Evolutionary conservation across 805 yeast species (phyloP), one percentile per base, ranked within the genome.

Genomic region (Teunomyces pallodes): DNA sequence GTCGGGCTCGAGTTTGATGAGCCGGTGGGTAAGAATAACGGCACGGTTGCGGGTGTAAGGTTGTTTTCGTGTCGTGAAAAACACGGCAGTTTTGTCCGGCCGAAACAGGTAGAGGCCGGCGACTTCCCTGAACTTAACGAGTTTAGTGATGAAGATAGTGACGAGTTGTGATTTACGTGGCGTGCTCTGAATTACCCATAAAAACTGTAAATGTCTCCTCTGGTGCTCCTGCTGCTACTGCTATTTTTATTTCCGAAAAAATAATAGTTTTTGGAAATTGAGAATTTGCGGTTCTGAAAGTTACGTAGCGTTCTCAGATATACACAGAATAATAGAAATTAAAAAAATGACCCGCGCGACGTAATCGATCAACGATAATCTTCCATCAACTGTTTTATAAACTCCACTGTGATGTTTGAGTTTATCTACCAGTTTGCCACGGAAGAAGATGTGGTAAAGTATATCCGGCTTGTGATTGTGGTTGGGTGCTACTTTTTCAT

Each of bases 1-100:
- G 77, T 87, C 28, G 98, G 97, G 0, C 79, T 92, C 3, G 87
- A 84, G 56, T 83, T 90, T 46, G 94, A 87, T 56, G 90, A 87
- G 55, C 92, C 97, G 0, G 77, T 79, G 6, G 98, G 98, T 4
- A 89, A 86, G 63, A 89, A 91, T 59, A 81, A 89, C 59, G 98
- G 98, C 0, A 67, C 81, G 16, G 69, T 90, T 35, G 80, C 82
- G 31, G 90, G 88, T 0, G 61, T 55, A 0, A 58, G 74, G 31
- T 77, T 87, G 53, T 91, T 92, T 60, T 59, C 69, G 4, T 81
- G 90, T 29, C 69, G 71, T 5, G 58, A 59, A 5, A 76, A 77
- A 16, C 83, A 87, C 58, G 97, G 97, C 4, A 82, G 90, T 5
- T 89, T 92, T 63, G 81, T 90, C 10, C 80, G 80, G 50, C 95